Conservation (phyloP, 2,329 filamentous ascomycete species). For the Exophiala bonariae region DNA sequence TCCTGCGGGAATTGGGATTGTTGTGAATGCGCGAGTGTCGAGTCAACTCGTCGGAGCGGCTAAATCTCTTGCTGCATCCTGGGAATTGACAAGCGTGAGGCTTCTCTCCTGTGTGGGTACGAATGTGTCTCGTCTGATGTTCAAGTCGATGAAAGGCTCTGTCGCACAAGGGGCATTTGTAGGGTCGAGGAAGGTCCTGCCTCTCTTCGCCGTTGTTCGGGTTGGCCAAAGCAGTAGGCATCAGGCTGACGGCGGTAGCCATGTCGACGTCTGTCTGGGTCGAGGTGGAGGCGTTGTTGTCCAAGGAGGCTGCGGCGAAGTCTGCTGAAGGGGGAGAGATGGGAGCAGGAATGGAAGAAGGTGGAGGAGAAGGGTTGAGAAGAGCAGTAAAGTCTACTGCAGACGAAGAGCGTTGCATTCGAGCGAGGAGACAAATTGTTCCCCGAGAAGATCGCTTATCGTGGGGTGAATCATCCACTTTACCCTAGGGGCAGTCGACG, state of each 20-base stretch:
- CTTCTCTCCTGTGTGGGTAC: constrained; percentile 97
- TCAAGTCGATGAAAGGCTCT: constrained; percentile 98
- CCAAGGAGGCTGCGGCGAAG: constrained; percentile 3
- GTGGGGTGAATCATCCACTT: constrained; percentile 27
- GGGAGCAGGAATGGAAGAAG: constrained; percentile 22
- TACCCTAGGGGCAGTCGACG: constrained; percentile 13
- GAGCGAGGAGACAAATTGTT: constrained; percentile 21
- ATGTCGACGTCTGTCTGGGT: constrained; percentile 37
- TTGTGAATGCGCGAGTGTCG: constrained; percentile 97
- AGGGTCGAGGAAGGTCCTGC: constrained; percentile 88
- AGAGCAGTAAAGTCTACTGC: constrained; percentile 30
- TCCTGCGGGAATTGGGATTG: constrained; percentile 94
- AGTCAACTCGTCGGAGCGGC: constrained; percentile 92
- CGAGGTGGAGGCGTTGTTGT: constrained; percentile 5
- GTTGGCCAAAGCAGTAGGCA: constrained; percentile 46
- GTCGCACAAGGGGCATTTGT: constrained; percentile 98
- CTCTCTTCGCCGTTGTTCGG: constrained; percentile 57
- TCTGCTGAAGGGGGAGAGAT: constrained; percentile 30
- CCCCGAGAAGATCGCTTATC: constrained; percentile 28
- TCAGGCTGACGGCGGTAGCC: constrained; percentile 45
- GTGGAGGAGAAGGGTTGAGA: constrained; percentile 25
- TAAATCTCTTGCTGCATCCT: constrained; percentile 96
- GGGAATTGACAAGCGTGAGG: constrained; percentile 94
- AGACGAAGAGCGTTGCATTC: constrained; percentile 30
- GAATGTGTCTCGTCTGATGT: constrained; percentile 89